phyloP scores from a whole-genome alignment of 2,329 filamentous ascomycete genomes.

The Periconia sp. region DNA sequence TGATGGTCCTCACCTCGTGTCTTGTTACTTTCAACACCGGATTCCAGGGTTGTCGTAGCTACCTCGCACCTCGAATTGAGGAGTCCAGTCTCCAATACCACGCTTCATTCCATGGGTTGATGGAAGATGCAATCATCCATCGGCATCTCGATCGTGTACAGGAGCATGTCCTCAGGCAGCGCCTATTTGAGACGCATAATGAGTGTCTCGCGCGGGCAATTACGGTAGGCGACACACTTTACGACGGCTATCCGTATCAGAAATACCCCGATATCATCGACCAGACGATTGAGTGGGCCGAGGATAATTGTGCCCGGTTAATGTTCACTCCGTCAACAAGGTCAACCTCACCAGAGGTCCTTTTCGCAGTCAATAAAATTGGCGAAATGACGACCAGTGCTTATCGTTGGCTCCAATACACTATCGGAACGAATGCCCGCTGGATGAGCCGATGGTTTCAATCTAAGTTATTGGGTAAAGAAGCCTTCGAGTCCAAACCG shows the following conservation, averaged over 20 bases:
- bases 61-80: too few species aligned
- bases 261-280: constrained; percentile 20
- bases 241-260: constrained; percentile 15
- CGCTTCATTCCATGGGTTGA: too few species aligned
- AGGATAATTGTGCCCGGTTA: constrained; percentile 27
- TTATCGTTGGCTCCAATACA: neutral
- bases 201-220: constrained; percentile 33
- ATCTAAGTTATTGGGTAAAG: too few species aligned
- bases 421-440: too few species aligned
- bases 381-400: neutral
- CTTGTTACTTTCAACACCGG: too few species aligned
- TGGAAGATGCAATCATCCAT: constrained; percentile 13
- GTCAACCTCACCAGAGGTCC: neutral
- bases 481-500: too few species aligned
- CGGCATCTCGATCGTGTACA: constrained; percentile 14
- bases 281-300: constrained; percentile 26
- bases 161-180: constrained; percentile 8
- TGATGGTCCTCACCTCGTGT: too few species aligned
- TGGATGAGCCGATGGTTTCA: too few species aligned
- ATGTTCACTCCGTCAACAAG: constrained; percentile 21
- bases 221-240: constrained; percentile 12
- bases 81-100: too few species aligned
- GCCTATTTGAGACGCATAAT: constrained; percentile 27
- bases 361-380: neutral
- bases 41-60: too few species aligned